Evolutionary conservation across 352 stramenopile species (phyloP), one percentile per base, ranked within the genome.

Genomic region (Saprolegnia parasitica): DNA sequence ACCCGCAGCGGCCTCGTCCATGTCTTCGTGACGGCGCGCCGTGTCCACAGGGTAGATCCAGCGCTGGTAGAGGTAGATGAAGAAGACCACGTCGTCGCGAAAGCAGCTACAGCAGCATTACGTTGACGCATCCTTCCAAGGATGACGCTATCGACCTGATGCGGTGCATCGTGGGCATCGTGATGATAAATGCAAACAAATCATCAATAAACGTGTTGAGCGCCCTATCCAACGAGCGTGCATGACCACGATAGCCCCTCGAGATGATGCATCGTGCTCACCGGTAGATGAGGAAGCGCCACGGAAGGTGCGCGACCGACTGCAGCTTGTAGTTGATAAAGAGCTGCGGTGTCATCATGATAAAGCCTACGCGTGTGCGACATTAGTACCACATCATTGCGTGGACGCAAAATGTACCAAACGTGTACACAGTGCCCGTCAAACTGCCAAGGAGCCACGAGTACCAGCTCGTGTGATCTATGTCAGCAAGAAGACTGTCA

Each of bases 141-240:
- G 40, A 42, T 35, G 13, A 32, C 26, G 35, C 4, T 20, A 67
- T 78, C 11, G 55, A 66, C 78, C 81, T 96, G 39, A 97, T 79
- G 45, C 87, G 81, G 71, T 97, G 88, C 74, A 96, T 88, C n/a
- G 87, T 90, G 26, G 90, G 90, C 88, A 96, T 97, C 42, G 90
- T 81, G 70, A 97, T 94, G 37, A 97, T 78, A 68, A 92, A 97
- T 0, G 90, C 90, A 70, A 97, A 97, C 23, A 95, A 77, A 65
- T 97, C 90, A 73, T 97, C 90, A 58, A 97, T 93, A 76, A 97
- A 97, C 10, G 90, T 97, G 76, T 96, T 97, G 72, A 97, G 91
- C 10, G 91, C 82, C 35, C 82, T 84, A 67, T 81, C 81, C 29
- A 79, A 64, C 26, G 82, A 84, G 58, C 11, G 45, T 16, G 6